phyloP scores from a whole-genome alignment of 163 green algal genomes.

The Scenedesmus sp. region DNA sequence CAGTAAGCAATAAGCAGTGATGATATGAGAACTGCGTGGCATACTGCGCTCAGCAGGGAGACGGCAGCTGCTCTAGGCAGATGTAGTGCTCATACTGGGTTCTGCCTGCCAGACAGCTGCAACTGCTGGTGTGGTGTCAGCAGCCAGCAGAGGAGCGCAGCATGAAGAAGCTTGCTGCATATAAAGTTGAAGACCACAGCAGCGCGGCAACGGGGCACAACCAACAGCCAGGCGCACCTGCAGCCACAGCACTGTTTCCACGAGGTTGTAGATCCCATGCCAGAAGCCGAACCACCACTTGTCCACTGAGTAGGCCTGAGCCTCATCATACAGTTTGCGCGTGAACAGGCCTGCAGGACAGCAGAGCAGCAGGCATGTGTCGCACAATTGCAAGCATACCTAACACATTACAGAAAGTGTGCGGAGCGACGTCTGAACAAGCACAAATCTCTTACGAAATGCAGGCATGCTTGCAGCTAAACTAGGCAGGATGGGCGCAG shows the following conservation, averaged over 20 bases:
- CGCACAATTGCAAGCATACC: not conserved
- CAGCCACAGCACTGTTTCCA: constrained; percentile 61
- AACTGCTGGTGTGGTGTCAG: not conserved
- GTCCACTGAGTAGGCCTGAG: constrained; percentile 80
- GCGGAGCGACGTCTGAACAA: not conserved
- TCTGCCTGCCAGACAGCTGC: not conserved
- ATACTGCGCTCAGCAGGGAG: not conserved
- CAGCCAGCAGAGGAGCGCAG: not conserved
- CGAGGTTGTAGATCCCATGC: constrained; percentile 54
- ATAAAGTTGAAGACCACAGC: constrained; percentile 46
- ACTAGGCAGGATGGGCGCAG: not conserved
- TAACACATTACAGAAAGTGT: not conserved
- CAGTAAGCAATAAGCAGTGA: not conserved
- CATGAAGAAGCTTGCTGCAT: not conserved
- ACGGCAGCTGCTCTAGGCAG: not conserved
- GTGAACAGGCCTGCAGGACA: constrained; percentile 42
- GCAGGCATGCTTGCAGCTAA: not conserved
- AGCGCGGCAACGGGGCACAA: constrained; percentile 57
- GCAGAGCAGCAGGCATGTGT: not conserved
- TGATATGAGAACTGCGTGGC: not conserved
- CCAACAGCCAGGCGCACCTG: not conserved
- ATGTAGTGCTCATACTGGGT: not conserved
- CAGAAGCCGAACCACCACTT: constrained; percentile 77
- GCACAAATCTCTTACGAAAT: not conserved
- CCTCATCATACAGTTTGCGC: constrained; percentile 71